Percentiles rank a stretch among this genome's conserved stretches.
Evolutionary conservation across 192 early-diverging fungal genomes (phyloP).

Genomic region (Chytriomyces hyalinus): DNA sequence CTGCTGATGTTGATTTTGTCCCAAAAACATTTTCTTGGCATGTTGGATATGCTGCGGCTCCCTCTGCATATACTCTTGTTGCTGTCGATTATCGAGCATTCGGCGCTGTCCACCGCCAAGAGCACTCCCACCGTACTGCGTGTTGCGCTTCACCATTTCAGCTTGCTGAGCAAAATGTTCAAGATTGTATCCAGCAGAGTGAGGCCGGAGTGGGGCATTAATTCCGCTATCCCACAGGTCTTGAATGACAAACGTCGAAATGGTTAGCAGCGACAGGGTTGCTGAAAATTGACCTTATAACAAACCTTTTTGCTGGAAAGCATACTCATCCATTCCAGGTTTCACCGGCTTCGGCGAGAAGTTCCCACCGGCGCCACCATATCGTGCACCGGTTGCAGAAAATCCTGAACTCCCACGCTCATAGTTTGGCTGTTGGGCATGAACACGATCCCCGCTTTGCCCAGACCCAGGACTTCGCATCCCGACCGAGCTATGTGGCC

Average conservation of each 20-base stretch:
- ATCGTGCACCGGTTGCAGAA: not conserved
- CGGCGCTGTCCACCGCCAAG: conserved; percentile 45
- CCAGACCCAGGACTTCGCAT: too few relatives aligned
- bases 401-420: not conserved
- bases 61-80: conserved; percentile 55
- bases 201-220: conserved; percentile 23
- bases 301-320: not conserved
- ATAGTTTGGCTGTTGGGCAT: not conserved
- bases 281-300: too few relatives aligned
- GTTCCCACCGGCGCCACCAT: not conserved
- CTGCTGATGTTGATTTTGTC: conserved; percentile 32
- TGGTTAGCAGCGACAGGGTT: too few relatives aligned
- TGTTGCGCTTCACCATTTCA: conserved; percentile 30
- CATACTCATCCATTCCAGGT: not conserved
- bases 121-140: not conserved
- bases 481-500: conserved; percentile 20
- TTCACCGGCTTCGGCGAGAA: conserved; percentile 20
- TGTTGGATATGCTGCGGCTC: conserved; percentile 51
- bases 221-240: too few relatives aligned
- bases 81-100: conserved; percentile 2
- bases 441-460: not conserved
- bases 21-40: conserved; percentile 41
- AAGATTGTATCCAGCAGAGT: conserved; percentile 35
- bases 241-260: too few relatives aligned
- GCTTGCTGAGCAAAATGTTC: conserved; percentile 32